These are phyloP conservation scores for Inga oerstediana DNA, from an alignment of 306 rosid species.

Conservation along the genomic window DNA sequence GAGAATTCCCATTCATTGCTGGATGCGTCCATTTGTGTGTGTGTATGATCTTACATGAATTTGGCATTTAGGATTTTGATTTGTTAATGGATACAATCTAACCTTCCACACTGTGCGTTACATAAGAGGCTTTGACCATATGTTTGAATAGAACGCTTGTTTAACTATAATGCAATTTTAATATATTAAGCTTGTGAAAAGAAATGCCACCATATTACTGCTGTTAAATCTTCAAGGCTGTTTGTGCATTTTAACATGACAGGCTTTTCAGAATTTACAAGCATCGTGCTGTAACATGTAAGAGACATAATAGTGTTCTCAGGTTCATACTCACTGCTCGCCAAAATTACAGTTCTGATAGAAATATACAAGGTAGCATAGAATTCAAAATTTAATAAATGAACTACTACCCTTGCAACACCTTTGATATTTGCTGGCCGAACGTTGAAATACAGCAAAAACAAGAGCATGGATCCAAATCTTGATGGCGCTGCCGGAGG, in stretches of 20 bases:
- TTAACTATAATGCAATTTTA: background rate
- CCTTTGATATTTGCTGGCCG: background rate
- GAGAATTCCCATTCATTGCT: background rate
- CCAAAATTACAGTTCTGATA: background rate
- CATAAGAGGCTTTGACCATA: background rate
- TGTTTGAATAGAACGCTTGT: background rate
- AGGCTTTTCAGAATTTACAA: background rate
- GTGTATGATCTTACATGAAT: background rate
- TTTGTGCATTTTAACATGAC: background rate
- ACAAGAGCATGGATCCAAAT: conserved; percentile 4
- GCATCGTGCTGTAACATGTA: background rate
- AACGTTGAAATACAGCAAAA: conserved; percentile 27
- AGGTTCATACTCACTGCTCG: background rate
- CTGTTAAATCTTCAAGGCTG: background rate
- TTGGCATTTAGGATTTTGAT: background rate
- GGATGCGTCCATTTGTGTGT: background rate
- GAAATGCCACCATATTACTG: background rate
- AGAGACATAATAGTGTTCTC: background rate
- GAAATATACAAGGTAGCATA: background rate
- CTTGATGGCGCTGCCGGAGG: conserved; percentile 16
- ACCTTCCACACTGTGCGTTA: background rate
- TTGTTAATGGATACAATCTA: background rate
- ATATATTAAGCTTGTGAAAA: background rate
- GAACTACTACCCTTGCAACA: background rate
- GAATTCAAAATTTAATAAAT: background rate